Base-by-base conservation (phyloP, 495 filamentous ascomycete genomes). In the Neohortaea acidophila region DNA sequence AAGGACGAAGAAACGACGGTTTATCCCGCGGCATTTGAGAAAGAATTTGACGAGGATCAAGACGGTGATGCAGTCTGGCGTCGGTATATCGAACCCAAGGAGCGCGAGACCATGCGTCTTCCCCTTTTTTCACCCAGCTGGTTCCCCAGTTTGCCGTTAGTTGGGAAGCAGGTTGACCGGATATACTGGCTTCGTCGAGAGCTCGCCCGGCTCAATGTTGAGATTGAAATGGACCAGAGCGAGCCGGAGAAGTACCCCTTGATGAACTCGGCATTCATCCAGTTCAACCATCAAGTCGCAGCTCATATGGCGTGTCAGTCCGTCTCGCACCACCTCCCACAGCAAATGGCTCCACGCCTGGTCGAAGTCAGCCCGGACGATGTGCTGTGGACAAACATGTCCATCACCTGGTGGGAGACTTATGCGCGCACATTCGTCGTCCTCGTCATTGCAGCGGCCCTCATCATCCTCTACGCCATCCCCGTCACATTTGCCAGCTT, bases 381-480 rank as follows among this genome's bases (percentile, higher is more conserved):
- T 58, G 86, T 97, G 15, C 68, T 96, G 36, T 97, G 89, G 89
- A 81, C 92, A 44, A 97, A 97, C 56, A 87, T 97, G 81, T 87
- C 81, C 2, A 79, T 96, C 50, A 79, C 73, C 49, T 96, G 91
- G 89, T 96, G 83, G 81, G 76, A 84, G 49, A 73, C 77, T 32
- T 93, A 89, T 67, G 48, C 83, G 17, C 75, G 89, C 23, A 77
- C 74, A 28, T 68, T 63, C 36, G 52, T 75, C 21, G 75, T 89
- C 15, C 59, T 83, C 18, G 60, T 62, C 27, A 42, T 82, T 20
- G 81, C 69, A 11, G 56, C 61, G 36, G 84, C 63, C 13, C 81
- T 96, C 68, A 74, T 91, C 35, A 68, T 94, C 43, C 72, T 82
- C 17, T 97, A 86, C 83, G 83, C 85, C 15, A 72, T 92, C 45